These are phyloP conservation scores for Cordia subcordata DNA, from an alignment of 257 asterid species.

Conservation along the genomic window DNA sequence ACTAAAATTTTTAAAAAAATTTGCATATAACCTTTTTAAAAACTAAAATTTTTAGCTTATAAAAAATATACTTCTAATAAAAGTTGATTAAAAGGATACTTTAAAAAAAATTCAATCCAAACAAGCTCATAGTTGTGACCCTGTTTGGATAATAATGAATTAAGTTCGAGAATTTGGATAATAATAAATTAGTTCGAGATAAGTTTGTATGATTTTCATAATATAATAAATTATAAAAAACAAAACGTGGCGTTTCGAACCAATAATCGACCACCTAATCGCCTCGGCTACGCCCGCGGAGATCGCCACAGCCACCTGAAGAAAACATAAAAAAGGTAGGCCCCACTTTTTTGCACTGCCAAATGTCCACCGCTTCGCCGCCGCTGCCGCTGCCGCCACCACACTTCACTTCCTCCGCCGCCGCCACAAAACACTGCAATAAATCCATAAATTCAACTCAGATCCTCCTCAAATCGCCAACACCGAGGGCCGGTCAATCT, in stretches of 20 bases:
- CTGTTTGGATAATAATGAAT: too few species aligned
- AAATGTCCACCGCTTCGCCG: constrained; percentile 62
- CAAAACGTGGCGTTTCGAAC: neutral
- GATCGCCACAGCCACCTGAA: neutral
- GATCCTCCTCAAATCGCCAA: constrained; percentile 7
- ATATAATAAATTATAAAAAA: too few species aligned
- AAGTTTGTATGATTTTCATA: too few species aligned
- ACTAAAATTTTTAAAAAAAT: too few species aligned
- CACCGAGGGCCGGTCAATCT: constrained; percentile 1
- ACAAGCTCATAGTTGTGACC: too few species aligned
- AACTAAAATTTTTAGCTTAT: too few species aligned
- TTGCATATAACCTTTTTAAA: too few species aligned
- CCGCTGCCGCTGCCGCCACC: constrained; percentile 27
- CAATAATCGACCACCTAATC: constrained; percentile 4
- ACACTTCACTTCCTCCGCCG: constrained; percentile 18
- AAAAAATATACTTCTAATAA: too few species aligned
- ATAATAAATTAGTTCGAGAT: too few species aligned
- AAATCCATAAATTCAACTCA: constrained; percentile 19
- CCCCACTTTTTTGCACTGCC: constrained; percentile 10
- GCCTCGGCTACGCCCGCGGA: constrained; percentile 15
- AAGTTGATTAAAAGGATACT: too few species aligned
- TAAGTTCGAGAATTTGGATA: too few species aligned
- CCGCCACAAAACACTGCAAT: constrained; percentile 16
- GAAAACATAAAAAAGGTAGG: neutral
- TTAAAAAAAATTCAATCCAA: too few species aligned